Conservation (phyloP, 805 yeast species). For the Cyberlindnera mrakii region DNA sequence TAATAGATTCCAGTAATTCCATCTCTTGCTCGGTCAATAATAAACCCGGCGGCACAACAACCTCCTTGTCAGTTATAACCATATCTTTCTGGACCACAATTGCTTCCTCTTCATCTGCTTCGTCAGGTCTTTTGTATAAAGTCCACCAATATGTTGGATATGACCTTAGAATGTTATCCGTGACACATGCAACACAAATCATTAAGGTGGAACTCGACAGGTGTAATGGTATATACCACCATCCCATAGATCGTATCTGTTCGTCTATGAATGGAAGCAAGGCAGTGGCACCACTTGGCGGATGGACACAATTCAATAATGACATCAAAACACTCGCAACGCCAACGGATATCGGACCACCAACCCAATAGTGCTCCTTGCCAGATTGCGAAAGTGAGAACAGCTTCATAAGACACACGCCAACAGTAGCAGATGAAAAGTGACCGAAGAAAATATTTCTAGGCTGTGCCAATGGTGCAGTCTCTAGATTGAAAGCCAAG, state of each 20-base stretch:
- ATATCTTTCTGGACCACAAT: background rate
- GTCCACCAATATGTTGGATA: slow-evolving; percentile 63
- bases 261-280: slow-evolving; percentile 47
- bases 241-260: slow-evolving; percentile 42
- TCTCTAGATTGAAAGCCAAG: slow-evolving; percentile 47
- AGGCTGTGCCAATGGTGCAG: slow-evolving; percentile 61
- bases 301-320: slow-evolving; percentile 52
- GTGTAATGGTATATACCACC: slow-evolving; percentile 61
- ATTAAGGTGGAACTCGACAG: slow-evolving; percentile 43
- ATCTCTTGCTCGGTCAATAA: slow-evolving; percentile 3
- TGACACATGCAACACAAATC: slow-evolving; percentile 42
- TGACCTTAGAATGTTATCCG: slow-evolving; percentile 45
- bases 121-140: slow-evolving; percentile 7
- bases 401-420: slow-evolving; percentile 48
- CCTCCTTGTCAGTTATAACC: background rate
- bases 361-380: slow-evolving; percentile 44
- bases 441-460: slow-evolving; percentile 53
- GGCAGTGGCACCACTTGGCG: slow-evolving; percentile 71
- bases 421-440: slow-evolving; percentile 45
- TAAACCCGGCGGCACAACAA: slow-evolving; percentile 3
- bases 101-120: background rate
- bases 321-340: slow-evolving; percentile 49
- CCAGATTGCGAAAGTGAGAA: slow-evolving; percentile 41
- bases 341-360: slow-evolving; percentile 54
- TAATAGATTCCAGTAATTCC: slow-evolving; percentile 1